A percentile compares a stretch with the other conserved stretches of the same genome.
Evolutionary conservation across 2,329 filamentous ascomycete species (phyloP).

Genomic region (Cryphonectria japonica): DNA sequence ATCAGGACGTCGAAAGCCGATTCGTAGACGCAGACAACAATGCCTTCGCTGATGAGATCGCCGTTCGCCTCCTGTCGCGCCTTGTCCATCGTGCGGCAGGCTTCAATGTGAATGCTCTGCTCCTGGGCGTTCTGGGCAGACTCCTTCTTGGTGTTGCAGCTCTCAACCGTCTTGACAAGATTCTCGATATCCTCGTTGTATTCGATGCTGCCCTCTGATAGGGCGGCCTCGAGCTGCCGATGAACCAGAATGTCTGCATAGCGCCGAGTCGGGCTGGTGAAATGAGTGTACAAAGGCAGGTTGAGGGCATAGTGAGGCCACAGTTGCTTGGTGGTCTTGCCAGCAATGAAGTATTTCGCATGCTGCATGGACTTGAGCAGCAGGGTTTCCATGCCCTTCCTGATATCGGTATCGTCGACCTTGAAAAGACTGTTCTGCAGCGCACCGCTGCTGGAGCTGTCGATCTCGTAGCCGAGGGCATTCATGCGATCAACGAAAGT

Average conservation of each 20-base stretch:
- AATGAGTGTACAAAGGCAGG: conserved; percentile 92
- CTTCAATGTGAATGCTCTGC: conserved; percentile 98
- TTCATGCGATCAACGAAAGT: conserved; percentile 94
- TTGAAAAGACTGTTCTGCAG: conserved; percentile 95
- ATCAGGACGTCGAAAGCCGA: conserved; percentile 98
- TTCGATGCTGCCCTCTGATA: conserved; percentile 81
- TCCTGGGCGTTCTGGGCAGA: conserved; percentile 97
- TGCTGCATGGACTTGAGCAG: conserved; percentile 94
- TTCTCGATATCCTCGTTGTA: conserved; percentile 88
- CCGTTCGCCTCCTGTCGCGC: conserved; percentile 83
- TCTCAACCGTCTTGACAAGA: conserved; percentile 88
- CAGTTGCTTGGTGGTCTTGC: conserved; percentile 76
- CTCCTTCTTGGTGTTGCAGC: conserved; percentile 99
- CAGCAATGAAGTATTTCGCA: conserved; percentile 90
- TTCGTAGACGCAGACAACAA: conserved; percentile 96
- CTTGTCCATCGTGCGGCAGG: conserved; percentile 94
- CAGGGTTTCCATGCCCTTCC: conserved; percentile 97
- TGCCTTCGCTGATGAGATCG: conserved; percentile 92
- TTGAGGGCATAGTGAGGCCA: conserved; percentile 92
- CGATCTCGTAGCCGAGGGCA: conserved; percentile 86
- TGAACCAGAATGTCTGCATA: conserved; percentile 96
- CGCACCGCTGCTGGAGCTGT: conserved; percentile 84
- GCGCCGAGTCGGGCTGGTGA: conserved; percentile 91
- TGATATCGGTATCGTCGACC: conserved; percentile 83
- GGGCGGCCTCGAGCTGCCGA: conserved; percentile 84